Base-by-base conservation (phyloP, 202 grass and related monocot species). In the Hordeum pubiflorum region DNA sequence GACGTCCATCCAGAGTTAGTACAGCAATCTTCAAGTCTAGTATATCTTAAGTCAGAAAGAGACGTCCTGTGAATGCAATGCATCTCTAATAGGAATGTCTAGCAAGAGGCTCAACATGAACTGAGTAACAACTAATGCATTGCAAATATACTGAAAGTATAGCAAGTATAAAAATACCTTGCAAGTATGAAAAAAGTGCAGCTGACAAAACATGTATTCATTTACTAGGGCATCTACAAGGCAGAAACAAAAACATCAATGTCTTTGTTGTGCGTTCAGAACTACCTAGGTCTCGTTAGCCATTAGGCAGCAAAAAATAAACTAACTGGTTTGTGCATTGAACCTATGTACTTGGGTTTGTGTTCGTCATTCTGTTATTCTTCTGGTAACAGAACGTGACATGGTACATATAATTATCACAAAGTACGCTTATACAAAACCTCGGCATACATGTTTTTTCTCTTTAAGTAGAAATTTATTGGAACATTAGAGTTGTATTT, bases 161-260 rank as follows among this genome's bases (percentile, higher is more conserved):
- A 9, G 15, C 9, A 63, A 54, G 26, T 61, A 62, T 2, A 15
- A n/a, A 52, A 60, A 50, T 33, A 48, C 27, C 24, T 76, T 43
- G n/a, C 41, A 26, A 27, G 13, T 50, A 48, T 60, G 21, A 76
- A 86, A 80, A 70, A 4, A 68, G 14, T 76, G 31, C 33, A 74
- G 20, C 10, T 37, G n/a, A 73, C 10, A 37, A 83, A 86, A 73
- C 48, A 69, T 43, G 61, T 22, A 33, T 22, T 39, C 15, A 29
- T 54, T 69, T 62, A 56, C n/a, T 86, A 67, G 20, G 29, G 56
- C 69, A 80, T 57, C 57, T 12, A 21, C 69, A 86, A 58, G 37
- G 50, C 24, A 79, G 10, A 75, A 43, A 80, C 50, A 59, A 46
- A 80, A 59, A 86, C 15, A 10, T 10, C 34, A 58, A 38, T 58